phyloP scores from a whole-genome alignment of 257 asterid species.

The Solanum peruvianum region DNA sequence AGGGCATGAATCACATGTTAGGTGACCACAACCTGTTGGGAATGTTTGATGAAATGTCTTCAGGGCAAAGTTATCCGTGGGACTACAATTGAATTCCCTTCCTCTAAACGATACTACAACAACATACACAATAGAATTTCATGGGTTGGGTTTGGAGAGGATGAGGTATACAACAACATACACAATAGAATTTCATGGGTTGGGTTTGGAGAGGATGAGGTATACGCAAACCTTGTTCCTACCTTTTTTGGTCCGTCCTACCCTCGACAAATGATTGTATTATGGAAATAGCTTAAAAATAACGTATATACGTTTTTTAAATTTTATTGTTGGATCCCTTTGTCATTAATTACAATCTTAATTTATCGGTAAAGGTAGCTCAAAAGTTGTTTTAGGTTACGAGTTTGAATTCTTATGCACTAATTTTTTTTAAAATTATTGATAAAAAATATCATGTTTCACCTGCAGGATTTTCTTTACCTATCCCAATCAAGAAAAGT shows the following conservation, averaged over 20 bases:
- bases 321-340: background rate
- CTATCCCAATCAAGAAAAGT: background rate
- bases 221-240: background rate
- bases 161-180: no score
- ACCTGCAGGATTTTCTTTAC: background rate
- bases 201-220: no score
- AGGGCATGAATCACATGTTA: background rate
- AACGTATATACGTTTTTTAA: background rate
- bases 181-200: no score
- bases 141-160: no score
- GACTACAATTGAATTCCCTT: background rate
- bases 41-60: background rate
- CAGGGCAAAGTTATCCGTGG: background rate
- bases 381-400: background rate
- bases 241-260: background rate
- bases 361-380: background rate
- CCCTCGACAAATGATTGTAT: background rate
- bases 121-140: background rate
- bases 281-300: background rate
- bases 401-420: background rate
- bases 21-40: background rate
- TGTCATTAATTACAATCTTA: background rate
- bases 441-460: background rate
- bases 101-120: background rate
- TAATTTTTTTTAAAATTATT: background rate